These are phyloP conservation scores for Chlorella variabilis DNA, from an alignment of 163 green algal genomes.

Conservation along the genomic window DNA sequence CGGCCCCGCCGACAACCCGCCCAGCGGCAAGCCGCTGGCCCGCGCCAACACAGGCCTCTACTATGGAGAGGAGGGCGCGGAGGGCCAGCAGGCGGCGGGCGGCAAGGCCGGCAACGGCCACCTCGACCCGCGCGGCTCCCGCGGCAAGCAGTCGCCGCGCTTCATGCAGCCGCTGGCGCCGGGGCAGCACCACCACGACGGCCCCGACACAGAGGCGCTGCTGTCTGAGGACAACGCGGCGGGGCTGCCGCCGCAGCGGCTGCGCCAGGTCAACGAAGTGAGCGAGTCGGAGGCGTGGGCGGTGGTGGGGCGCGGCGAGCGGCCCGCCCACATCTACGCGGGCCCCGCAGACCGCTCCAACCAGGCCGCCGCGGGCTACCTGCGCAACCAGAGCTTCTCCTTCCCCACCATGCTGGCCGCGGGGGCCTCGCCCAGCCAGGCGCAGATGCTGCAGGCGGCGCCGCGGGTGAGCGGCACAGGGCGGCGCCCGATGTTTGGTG, in stretches of 20 bases:
- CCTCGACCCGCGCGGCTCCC: not conserved
- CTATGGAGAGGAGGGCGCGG: not conserved
- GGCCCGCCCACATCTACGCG: not conserved
- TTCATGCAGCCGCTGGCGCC: no score
- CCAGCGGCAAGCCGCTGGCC: not conserved
- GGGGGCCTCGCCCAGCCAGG: slow-evolving; percentile 4
- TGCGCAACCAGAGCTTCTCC: slow-evolving; percentile 28
- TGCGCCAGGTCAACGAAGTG: not conserved
- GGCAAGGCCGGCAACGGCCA: not conserved
- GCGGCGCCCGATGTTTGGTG: not conserved
- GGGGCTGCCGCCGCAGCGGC: not conserved
- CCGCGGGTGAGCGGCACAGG: not conserved
- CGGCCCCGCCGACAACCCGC: not conserved
- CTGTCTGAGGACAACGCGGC: slow-evolving; percentile 2
- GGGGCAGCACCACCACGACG: not conserved
- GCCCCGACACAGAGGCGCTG: not conserved
- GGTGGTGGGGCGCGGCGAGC: not conserved
- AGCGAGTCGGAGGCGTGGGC: slow-evolving; percentile 15
- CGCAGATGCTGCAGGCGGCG: slow-evolving; percentile 4
- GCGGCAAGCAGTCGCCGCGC: not conserved
- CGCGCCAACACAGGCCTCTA: slow-evolving; percentile 31
- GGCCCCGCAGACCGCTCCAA: slow-evolving; percentile 33
- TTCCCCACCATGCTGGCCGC: slow-evolving; percentile 30
- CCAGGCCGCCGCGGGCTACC: not conserved
- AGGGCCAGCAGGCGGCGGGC: not conserved